Conservation (phyloP, 139 green algal species). For the Volvox africanus region DNA sequence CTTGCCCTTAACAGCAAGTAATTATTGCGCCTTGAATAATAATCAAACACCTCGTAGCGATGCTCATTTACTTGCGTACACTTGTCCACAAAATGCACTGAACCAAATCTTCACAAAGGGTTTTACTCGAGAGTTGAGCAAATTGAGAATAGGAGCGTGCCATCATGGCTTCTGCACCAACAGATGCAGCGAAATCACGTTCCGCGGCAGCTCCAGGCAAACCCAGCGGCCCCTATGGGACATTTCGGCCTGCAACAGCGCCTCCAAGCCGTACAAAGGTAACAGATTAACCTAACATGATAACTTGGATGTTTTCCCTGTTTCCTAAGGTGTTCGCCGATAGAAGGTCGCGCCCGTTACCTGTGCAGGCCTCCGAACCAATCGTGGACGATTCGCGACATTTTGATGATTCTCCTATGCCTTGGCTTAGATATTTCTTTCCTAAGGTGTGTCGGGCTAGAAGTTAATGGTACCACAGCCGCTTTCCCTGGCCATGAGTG, state of each 20-base stretch:
- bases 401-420: slow-evolving; percentile 22
- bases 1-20: too few relatives aligned
- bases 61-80: too few relatives aligned
- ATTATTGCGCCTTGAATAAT: too few relatives aligned
- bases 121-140: too few relatives aligned
- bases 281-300: background rate
- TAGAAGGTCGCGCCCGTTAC: background rate
- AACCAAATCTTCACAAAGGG: too few relatives aligned
- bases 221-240: slow-evolving; percentile 12
- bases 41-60: too few relatives aligned
- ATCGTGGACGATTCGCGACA: slow-evolving; percentile 4
- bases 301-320: background rate
- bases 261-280: slow-evolving; percentile 1
- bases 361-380: background rate
- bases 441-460: slow-evolving; percentile 41
- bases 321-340: background rate
- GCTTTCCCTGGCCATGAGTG: background rate
- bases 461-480: background rate
- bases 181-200: background rate
- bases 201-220: background rate
- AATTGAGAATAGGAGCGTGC: background rate
- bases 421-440: slow-evolving; percentile 63
- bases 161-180: background rate
- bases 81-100: too few relatives aligned
- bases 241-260: slow-evolving; percentile 1